Evolutionary conservation across 805 yeast genomes (phyloP).

Genomic region (Ogataea polymorpha): DNA sequence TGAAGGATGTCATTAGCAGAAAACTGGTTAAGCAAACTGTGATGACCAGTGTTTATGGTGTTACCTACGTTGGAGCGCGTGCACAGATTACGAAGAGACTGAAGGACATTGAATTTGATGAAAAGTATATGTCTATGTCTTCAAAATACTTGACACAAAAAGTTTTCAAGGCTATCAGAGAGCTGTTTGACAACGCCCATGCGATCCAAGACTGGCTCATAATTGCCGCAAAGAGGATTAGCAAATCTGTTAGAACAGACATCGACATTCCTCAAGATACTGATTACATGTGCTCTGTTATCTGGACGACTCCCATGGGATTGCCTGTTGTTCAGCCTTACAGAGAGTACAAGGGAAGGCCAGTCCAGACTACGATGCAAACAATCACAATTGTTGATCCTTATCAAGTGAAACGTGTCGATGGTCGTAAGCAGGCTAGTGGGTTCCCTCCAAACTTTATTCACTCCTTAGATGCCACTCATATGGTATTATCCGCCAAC

Average conservation of each 20-base stretch:
- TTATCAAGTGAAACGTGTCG: constrained; percentile 76
- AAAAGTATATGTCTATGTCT: constrained; percentile 33
- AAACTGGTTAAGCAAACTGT: constrained; percentile 96
- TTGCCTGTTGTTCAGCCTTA: constrained; percentile 97
- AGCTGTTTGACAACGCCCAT: constrained; percentile 89
- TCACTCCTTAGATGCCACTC: constrained; percentile 95
- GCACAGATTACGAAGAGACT: constrained; percentile 82
- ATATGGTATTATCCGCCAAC: constrained; percentile 86
- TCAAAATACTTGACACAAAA: constrained; percentile 68
- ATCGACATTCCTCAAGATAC: constrained; percentile 52
- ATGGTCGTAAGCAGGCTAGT: constrained; percentile 82
- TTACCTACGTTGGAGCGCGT: constrained; percentile 89
- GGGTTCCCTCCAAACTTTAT: constrained; percentile 96
- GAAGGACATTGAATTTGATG: constrained; percentile 49
- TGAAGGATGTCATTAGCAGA: constrained; percentile 66
- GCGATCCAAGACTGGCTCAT: constrained; percentile 95
- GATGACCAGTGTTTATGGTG: constrained; percentile 98
- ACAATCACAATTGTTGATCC: constrained; percentile 88
- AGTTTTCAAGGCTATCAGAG: constrained; percentile 81
- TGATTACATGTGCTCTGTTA: constrained; percentile 77
- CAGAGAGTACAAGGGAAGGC: constrained; percentile 61
- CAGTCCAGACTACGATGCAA: constrained; percentile 79
- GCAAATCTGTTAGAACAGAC: constrained; percentile 73
- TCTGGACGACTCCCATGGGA: constrained; percentile 97
- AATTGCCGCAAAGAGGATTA: constrained; percentile 74